Evolutionary conservation across 768 basidiomycete genomes (phyloP).

Genomic region (Suillus lakei): DNA sequence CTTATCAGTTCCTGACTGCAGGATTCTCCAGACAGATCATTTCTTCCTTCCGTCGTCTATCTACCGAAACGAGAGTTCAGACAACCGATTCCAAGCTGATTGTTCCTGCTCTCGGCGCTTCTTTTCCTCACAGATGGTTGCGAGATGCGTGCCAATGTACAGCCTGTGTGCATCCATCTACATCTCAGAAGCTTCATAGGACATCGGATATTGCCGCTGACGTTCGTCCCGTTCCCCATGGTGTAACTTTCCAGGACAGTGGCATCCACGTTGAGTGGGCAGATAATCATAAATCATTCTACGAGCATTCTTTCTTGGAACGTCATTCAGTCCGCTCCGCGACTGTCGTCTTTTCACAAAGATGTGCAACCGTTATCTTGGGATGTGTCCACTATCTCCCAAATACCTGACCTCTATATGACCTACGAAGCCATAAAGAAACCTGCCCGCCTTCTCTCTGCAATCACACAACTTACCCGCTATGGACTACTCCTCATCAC

Average conservation of each 20-base stretch:
- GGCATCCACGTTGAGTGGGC: slow-evolving; percentile 60
- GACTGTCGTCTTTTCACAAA: slow-evolving; percentile 48
- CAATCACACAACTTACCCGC: slow-evolving; percentile 69
- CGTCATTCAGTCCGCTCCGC: slow-evolving; percentile 46
- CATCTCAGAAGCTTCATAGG: slow-evolving; percentile 74
- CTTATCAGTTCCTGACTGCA: not conserved
- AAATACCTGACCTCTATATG: slow-evolving; percentile 52
- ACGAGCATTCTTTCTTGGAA: slow-evolving; percentile 50
- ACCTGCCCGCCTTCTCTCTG: slow-evolving; percentile 51
- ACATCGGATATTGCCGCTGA: slow-evolving; percentile 66
- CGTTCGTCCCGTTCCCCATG: slow-evolving; percentile 47
- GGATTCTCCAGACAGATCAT: not conserved
- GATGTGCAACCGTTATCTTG: slow-evolving; percentile 48
- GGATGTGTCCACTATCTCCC: slow-evolving; percentile 45
- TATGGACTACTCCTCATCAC: slow-evolving; percentile 78
- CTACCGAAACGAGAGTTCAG: not conserved
- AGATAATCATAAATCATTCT: slow-evolving; percentile 65
- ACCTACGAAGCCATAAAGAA: slow-evolving; percentile 56
- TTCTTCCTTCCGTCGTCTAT: not conserved
- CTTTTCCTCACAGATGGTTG: slow-evolving; percentile 76
- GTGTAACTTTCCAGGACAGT: slow-evolving; percentile 44
- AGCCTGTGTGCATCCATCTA: slow-evolving; percentile 76
- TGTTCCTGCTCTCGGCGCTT: slow-evolving; percentile 39
- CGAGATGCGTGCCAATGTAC: slow-evolving; percentile 84
- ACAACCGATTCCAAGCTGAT: slow-evolving; percentile 11